Conservation (phyloP, 495 filamentous ascomycete genomes). For the Amphirosellinia nigrospora region DNA sequence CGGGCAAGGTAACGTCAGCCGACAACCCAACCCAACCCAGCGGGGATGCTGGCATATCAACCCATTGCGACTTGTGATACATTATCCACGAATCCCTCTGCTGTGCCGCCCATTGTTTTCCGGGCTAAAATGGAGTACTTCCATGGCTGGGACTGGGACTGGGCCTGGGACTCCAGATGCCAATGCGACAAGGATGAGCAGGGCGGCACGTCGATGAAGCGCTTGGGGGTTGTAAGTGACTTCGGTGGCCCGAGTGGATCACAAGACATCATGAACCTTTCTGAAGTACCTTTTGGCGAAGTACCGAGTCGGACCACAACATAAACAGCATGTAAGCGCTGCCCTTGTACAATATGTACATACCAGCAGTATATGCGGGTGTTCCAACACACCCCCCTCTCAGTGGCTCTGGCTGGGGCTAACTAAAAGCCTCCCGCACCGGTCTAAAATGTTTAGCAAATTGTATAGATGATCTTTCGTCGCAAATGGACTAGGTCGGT, state of each 20-base stretch:
- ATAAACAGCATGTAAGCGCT: conserved; percentile 19
- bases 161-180: conserved; percentile 1
- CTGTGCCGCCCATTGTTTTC: conserved; percentile 18
- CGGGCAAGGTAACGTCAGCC: conserved; percentile 20
- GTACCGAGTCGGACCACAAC: conserved; percentile 10
- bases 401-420: background rate
- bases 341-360: too few relatives aligned
- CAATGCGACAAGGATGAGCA: conserved; percentile 7
- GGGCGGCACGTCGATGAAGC: background rate
- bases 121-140: conserved; percentile 18
- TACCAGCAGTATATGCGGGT: conserved; percentile 22
- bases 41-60: conserved; percentile 11
- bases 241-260: conserved; percentile 5
- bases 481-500: conserved; percentile 10
- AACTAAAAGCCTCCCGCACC: conserved; percentile 10
- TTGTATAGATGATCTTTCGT: conserved; percentile 15
- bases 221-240: conserved; percentile 12
- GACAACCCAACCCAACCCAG: too few relatives aligned
- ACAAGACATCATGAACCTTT: conserved; percentile 10
- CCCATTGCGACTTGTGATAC: background rate
- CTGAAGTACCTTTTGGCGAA: background rate
- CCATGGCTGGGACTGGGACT: conserved; percentile 5
- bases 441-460: background rate
- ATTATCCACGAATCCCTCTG: conserved; percentile 24
- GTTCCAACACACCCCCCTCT: conserved; percentile 17